These are phyloP conservation scores for Suillus placidus DNA, from an alignment of 768 basidiomycete species.

Conservation along the genomic window DNA sequence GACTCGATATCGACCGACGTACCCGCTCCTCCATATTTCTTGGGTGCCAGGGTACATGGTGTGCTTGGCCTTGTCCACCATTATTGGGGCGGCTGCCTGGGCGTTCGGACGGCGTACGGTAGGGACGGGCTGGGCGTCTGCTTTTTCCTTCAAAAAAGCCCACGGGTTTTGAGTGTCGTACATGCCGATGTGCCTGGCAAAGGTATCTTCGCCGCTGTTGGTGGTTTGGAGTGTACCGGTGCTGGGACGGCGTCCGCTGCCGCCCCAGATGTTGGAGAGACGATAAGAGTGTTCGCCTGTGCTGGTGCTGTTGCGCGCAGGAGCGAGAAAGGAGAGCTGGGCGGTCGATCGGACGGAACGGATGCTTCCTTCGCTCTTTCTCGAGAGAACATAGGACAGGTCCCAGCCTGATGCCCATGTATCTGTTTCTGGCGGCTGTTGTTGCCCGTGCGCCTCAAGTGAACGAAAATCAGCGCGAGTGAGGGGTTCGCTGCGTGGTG, in stretches of 20 bases:
- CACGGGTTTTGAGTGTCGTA: slow-evolving; percentile 53
- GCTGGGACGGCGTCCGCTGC: slow-evolving; percentile 31
- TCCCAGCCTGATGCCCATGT: slow-evolving; percentile 43
- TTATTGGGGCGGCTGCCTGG: slow-evolving; percentile 16
- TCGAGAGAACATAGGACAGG: slow-evolving; percentile 43
- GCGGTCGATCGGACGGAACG: slow-evolving; percentile 36
- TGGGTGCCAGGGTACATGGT: slow-evolving; percentile 36
- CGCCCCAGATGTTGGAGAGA: slow-evolving; percentile 5
- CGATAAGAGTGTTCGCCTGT: slow-evolving; percentile 8
- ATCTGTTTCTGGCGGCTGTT: slow-evolving; percentile 18
- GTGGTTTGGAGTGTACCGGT: slow-evolving; percentile 33
- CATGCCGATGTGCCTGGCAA: slow-evolving; percentile 40
- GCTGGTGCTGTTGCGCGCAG: slow-evolving; percentile 17
- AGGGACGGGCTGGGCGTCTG: slow-evolving; percentile 31
- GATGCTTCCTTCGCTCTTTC: slow-evolving; percentile 35
- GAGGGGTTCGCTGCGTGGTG: slow-evolving; percentile 51
- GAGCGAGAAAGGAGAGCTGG: slow-evolving; percentile 29
- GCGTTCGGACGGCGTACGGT: slow-evolving; percentile 24
- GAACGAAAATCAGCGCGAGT: slow-evolving; percentile 54
- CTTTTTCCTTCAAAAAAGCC: slow-evolving; percentile 60
- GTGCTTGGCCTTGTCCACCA: slow-evolving; percentile 18
- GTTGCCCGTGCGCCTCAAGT: slow-evolving; percentile 45
- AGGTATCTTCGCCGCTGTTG: slow-evolving; percentile 41
- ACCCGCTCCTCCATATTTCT: slow-evolving; percentile 69
- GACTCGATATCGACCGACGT: slow-evolving; percentile 67